These are phyloP conservation scores for Paracorniculantispora psalliotae DNA, from an alignment of 2,329 filamentous ascomycete species.

Conservation along the genomic window DNA sequence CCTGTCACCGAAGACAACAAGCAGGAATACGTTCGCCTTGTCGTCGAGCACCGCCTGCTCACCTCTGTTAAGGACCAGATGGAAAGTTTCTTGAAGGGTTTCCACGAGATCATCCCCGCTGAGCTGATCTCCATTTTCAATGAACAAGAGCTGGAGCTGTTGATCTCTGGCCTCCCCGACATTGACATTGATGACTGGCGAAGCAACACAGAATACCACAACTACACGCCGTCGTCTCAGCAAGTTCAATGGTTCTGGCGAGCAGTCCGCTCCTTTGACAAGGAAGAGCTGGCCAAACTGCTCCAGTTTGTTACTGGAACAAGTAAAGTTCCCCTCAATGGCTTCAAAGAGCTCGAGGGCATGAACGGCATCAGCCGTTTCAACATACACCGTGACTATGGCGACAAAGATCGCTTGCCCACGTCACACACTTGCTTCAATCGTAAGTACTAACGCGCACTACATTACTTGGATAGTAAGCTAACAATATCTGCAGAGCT, in stretches of 20 bases:
- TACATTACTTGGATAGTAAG: background rate
- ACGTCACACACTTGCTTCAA: slow-evolving; percentile 99
- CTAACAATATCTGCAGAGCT: slow-evolving; percentile 64
- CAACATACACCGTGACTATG: slow-evolving; percentile 98
- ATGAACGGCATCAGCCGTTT: slow-evolving; percentile 98
- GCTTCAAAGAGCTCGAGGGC: slow-evolving; percentile 97
- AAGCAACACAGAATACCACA: slow-evolving; percentile 97
- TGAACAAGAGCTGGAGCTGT: slow-evolving; percentile 91
- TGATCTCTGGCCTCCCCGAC: slow-evolving; percentile 94
- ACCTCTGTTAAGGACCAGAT: slow-evolving; percentile 92
- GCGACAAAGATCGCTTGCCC: slow-evolving; percentile 89
- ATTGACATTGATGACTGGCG: slow-evolving; percentile 99
- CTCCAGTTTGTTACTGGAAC: slow-evolving; percentile 98
- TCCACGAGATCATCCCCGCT: slow-evolving; percentile 96
- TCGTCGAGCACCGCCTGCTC: slow-evolving; percentile 90
- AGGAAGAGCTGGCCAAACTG: slow-evolving; percentile 95
- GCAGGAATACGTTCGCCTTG: slow-evolving; percentile 89
- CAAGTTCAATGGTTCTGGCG: slow-evolving; percentile 99
- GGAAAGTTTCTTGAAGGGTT: slow-evolving; percentile 87
- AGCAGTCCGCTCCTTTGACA: slow-evolving; percentile 93
- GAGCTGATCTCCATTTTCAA: slow-evolving; percentile 97
- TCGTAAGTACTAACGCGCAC: slow-evolving; percentile 60
- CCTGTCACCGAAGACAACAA: slow-evolving; percentile 97
- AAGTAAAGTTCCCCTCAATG: slow-evolving; percentile 95
- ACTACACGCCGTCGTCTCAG: slow-evolving; percentile 87